phyloP scores from a whole-genome alignment of 2,329 filamentous ascomycete genomes.

The Magnaporthales sp. region DNA sequence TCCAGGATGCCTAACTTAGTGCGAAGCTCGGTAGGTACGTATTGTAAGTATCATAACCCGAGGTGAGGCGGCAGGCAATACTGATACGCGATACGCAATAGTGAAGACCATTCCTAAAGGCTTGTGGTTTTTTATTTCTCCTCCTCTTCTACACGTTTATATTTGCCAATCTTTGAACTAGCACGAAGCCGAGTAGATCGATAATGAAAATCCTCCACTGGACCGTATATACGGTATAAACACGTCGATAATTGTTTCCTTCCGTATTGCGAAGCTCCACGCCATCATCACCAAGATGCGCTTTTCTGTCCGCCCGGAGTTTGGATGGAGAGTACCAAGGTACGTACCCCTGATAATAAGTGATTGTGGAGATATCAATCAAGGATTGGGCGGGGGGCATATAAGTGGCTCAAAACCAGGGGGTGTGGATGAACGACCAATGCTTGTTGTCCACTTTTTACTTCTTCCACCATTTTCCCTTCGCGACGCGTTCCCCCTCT shows the following conservation, averaged over 20 bases:
- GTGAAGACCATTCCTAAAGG: not conserved
- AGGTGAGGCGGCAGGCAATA: too few species aligned
- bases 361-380: not conserved
- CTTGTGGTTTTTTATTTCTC: not conserved
- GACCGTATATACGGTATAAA: not conserved
- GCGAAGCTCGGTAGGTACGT: not conserved
- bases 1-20: not conserved
- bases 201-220: not conserved
- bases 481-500: not conserved
- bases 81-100: not conserved
- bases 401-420: not conserved
- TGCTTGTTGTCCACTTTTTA: not conserved
- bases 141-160: too few species aligned
- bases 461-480: not conserved
- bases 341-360: not conserved
- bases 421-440: not conserved
- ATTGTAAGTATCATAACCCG: too few species aligned
- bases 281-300: not conserved
- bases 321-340: not conserved
- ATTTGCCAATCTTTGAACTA: too few species aligned
- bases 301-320: not conserved
- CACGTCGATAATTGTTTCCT: not conserved
- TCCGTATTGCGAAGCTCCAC: not conserved
- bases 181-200: not conserved
- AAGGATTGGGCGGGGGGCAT: not conserved